These are phyloP conservation scores for Lunularia cruciata DNA, from an alignment of 225 moss, liverwort and hornwort species.

Conservation along the genomic window DNA sequence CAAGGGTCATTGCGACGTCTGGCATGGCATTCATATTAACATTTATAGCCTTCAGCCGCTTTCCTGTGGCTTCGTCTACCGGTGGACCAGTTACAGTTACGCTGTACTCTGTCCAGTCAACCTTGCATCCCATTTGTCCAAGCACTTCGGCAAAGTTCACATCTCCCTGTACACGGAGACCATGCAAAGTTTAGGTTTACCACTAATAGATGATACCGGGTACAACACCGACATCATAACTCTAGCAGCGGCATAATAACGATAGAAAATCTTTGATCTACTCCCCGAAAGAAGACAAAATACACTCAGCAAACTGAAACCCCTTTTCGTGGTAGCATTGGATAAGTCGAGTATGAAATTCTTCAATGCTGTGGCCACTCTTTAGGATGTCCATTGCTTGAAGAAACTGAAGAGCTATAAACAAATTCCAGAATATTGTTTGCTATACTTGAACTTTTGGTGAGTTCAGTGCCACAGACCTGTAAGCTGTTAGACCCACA, in stretches of 20 bases:
- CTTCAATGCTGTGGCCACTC: neutral
- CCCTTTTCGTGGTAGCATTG: too few species aligned
- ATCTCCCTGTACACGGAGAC: conserved; percentile 60
- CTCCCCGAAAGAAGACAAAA: too few species aligned
- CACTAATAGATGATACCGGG: too few species aligned
- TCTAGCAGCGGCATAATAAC: too few species aligned
- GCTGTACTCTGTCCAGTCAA: conserved; percentile 73
- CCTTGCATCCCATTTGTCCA: conserved; percentile 77
- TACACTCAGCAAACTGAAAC: too few species aligned
- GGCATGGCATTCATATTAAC: conserved; percentile 98
- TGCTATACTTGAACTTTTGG: too few species aligned
- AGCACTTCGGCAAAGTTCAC: conserved; percentile 82
- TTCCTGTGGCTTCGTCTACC: conserved; percentile 53
- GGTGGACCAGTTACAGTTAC: conserved; percentile 74
- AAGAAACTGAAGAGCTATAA: too few species aligned
- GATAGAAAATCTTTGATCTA: too few species aligned
- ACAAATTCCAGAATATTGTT: too few species aligned
- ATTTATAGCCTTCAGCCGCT: conserved; percentile 77
- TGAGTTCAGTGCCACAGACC: conserved; percentile 50
- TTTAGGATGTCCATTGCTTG: too few species aligned
- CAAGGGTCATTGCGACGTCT: conserved; percentile 98
- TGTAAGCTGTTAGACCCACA: conserved; percentile 93
- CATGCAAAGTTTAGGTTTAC: neutral
- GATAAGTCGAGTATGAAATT: too few species aligned
- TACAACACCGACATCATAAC: too few species aligned